Percentiles rank a stretch among this genome's conserved stretches.
Evolutionary conservation across 2,329 filamentous ascomycete genomes (phyloP).

Genomic region (Ophidiomyces ophidiicola): DNA sequence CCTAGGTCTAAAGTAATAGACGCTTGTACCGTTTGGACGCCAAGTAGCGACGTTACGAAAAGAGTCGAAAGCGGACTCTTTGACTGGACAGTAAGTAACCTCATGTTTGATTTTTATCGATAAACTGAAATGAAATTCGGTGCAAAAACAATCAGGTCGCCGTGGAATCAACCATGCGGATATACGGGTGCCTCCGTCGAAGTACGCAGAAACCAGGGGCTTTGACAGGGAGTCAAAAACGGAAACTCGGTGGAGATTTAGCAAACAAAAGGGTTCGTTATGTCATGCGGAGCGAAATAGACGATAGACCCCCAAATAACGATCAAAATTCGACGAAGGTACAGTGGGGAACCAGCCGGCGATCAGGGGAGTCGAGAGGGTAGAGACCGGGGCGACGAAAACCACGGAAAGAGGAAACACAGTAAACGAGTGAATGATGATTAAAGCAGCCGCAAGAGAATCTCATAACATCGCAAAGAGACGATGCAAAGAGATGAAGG

Average conservation of each 20-base stretch:
- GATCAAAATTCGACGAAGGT: no score
- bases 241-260: no score
- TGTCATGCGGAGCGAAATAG: no score
- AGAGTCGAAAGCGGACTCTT: background rate
- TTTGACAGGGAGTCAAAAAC: background rate
- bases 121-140: background rate
- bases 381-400: background rate
- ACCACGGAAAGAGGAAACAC: background rate
- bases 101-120: background rate
- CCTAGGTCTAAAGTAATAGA: slow-evolving; percentile 20
- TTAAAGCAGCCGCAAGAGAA: no score
- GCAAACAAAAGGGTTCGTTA: no score
- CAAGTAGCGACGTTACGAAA: slow-evolving; percentile 16
- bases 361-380: slow-evolving; percentile 1
- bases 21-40: slow-evolving; percentile 17
- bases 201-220: background rate
- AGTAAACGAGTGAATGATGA: slow-evolving; percentile 8
- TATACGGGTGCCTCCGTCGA: no score
- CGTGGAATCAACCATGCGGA: no score
- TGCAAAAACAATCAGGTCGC: background rate
- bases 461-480: background rate
- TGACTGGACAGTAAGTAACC: background rate
- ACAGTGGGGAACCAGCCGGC: no score
- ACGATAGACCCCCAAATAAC: no score
- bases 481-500: background rate